Conservation (phyloP, 2,329 filamentous ascomycete species). For the Phyllosticta citribraziliensis region DNA sequence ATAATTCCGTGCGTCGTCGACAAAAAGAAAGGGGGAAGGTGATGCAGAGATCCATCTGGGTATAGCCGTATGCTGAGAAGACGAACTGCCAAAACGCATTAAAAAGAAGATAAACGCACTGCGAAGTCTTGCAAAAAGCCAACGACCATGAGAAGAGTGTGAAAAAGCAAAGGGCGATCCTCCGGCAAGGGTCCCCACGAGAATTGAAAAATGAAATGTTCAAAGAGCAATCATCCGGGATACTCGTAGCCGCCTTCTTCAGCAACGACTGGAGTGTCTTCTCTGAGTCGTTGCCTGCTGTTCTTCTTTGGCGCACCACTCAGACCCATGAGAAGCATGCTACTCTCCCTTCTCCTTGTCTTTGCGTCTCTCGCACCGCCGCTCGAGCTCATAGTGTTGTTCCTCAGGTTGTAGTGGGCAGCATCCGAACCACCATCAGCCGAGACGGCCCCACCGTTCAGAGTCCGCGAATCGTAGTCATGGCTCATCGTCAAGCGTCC, state of each 20-base stretch:
- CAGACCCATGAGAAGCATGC: constrained; percentile 31
- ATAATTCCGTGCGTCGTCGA: not conserved
- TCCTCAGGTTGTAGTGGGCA: constrained; percentile 12
- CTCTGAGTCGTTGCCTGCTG: constrained; percentile 23
- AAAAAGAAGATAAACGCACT: not conserved
- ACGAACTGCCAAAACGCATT: not conserved
- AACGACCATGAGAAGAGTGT: not conserved
- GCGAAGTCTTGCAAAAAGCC: not conserved
- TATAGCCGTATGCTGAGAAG: not conserved
- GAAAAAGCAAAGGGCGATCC: not conserved
- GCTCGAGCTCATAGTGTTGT: not conserved
- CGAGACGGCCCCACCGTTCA: constrained; percentile 26
- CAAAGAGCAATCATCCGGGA: not conserved
- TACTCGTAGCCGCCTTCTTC: constrained; percentile 17
- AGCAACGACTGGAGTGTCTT: constrained; percentile 19
- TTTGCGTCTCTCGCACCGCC: constrained; percentile 22
- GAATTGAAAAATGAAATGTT: not conserved
- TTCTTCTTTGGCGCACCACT: constrained; percentile 27
- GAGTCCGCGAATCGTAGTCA: constrained; percentile 24
- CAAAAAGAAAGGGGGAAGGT: not conserved
- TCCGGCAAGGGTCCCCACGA: not conserved
- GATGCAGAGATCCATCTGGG: not conserved
- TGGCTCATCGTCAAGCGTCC: constrained; percentile 42
- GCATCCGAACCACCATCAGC: constrained; percentile 12
- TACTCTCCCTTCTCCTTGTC: constrained; percentile 27